These are phyloP conservation scores for Alternaria brassicae DNA, from an alignment of 2,329 filamentous ascomycete genomes.

Conservation along the genomic window DNA sequence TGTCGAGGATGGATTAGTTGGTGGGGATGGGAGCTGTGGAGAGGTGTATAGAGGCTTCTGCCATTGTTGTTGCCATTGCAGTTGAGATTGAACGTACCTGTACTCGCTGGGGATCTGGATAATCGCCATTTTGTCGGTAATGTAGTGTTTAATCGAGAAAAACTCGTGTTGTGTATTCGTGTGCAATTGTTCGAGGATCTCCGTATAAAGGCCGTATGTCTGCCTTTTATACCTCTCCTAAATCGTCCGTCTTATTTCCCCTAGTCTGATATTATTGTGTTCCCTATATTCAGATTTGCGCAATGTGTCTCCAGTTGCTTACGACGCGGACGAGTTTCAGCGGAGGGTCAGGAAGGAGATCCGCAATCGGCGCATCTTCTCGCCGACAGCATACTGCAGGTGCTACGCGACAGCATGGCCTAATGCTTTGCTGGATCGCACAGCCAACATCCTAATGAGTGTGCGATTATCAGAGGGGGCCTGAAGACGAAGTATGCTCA, in stretches of 20 bases:
- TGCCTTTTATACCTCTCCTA: background rate
- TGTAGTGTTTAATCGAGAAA: background rate
- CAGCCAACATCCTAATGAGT: background rate
- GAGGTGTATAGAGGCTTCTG: background rate
- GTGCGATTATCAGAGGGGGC: background rate
- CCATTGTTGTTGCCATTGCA: background rate
- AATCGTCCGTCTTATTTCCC: background rate
- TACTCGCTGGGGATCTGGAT: conserved; percentile 39
- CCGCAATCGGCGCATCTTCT: conserved; percentile 21
- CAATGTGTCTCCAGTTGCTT: conserved; percentile 1
- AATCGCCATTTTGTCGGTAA: conserved; percentile 23
- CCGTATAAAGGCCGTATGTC: background rate
- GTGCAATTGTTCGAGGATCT: background rate
- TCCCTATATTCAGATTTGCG: background rate
- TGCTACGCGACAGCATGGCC: background rate
- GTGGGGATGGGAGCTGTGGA: background rate
- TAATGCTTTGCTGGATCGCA: background rate
- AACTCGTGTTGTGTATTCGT: background rate
- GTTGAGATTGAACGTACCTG: conserved; percentile 33
- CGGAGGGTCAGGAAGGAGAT: conserved; percentile 12
- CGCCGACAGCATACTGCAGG: conserved; percentile 14
- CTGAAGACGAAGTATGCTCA: background rate
- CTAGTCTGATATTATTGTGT: background rate
- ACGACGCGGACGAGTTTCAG: conserved; percentile 35
- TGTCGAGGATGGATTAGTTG: conserved; percentile 38